Evolutionary conservation across 1,284 basidiomycete genomes (phyloP).

Genomic region (Phellinidium pouzarii): DNA sequence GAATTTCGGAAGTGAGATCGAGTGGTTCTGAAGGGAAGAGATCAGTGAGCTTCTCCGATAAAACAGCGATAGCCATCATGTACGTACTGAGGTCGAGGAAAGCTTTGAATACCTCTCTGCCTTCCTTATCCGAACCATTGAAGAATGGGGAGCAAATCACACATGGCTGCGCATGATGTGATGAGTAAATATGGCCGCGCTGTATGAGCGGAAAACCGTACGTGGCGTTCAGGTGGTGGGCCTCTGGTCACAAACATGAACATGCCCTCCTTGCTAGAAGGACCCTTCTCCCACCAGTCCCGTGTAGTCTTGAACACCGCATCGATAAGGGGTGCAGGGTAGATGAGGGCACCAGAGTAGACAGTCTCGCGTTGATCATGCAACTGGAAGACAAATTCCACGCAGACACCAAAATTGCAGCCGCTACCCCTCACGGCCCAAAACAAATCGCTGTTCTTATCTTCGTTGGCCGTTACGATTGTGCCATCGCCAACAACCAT

Average conservation of each 20-base stretch:
- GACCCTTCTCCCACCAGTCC: conserved; percentile 27
- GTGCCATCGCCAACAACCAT: conserved; percentile 47
- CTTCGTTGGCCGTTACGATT: conserved; percentile 36
- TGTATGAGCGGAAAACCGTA: conserved; percentile 20
- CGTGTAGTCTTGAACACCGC: conserved; percentile 31
- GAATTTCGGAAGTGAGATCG: conserved; percentile 14
- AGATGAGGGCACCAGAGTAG: conserved; percentile 35
- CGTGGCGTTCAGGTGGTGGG: conserved; percentile 26
- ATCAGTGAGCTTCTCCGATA: neutral
- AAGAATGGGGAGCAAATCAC: conserved; percentile 37
- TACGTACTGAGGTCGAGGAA: conserved; percentile 23
- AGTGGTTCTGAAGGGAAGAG: conserved; percentile 5
- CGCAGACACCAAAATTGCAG: conserved; percentile 53
- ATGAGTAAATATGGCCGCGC: neutral
- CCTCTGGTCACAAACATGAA: conserved; percentile 29
- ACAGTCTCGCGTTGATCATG: conserved; percentile 41
- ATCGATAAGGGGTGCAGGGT: conserved; percentile 27
- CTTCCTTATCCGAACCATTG: conserved; percentile 45
- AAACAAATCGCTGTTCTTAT: conserved; percentile 46
- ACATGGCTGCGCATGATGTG: conserved; percentile 28
- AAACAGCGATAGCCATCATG: neutral
- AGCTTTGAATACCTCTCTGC: conserved; percentile 35
- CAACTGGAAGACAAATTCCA: conserved; percentile 43
- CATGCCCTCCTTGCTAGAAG: conserved; percentile 33
- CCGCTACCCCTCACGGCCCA: conserved; percentile 54